These are phyloP conservation scores for Gonium pectorale DNA, from an alignment of 139 green algal species.

Conservation along the genomic window DNA sequence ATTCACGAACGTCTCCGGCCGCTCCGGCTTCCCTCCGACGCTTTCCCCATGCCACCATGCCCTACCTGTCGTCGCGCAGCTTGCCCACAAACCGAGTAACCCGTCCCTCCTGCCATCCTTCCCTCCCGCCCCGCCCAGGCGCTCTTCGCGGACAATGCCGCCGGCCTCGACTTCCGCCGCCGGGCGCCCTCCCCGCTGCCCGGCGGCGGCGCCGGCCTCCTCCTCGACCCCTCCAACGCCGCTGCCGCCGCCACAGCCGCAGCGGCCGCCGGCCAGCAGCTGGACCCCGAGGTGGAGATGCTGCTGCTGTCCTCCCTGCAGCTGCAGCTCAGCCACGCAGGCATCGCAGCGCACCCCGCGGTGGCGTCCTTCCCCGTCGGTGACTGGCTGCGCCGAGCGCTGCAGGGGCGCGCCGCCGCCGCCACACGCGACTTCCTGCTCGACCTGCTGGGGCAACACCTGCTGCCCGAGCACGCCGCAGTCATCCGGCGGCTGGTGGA, in stretches of 20 bases:
- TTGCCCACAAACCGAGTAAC: too few relatives aligned
- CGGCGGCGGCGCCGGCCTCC: background rate
- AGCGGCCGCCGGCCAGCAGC: background rate
- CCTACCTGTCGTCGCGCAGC: background rate
- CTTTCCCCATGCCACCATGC: background rate
- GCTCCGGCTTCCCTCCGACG: background rate
- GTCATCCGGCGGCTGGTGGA: slow-evolving; percentile 27
- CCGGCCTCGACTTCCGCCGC: slow-evolving; percentile 2
- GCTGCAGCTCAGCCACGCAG: slow-evolving; percentile 31
- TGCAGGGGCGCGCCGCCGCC: slow-evolving; percentile 5
- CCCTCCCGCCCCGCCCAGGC: background rate
- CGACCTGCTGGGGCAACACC: slow-evolving; percentile 2
- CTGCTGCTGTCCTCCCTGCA: slow-evolving; percentile 36
- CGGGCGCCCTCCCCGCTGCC: background rate
- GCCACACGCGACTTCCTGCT: slow-evolving; percentile 18
- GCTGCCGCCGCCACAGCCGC: background rate
- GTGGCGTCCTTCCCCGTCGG: slow-evolving; percentile 4
- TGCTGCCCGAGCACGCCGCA: background rate
- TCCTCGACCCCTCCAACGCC: too few relatives aligned
- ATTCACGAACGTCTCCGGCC: too few relatives aligned
- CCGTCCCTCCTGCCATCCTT: background rate
- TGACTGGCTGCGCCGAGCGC: slow-evolving; percentile 15
- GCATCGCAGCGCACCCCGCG: slow-evolving; percentile 2
- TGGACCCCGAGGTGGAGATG: slow-evolving; percentile 32
- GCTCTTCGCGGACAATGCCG: background rate